Evolutionary conservation across 495 filamentous ascomycete species (phyloP).

Genomic region (Neurospora sp.): DNA sequence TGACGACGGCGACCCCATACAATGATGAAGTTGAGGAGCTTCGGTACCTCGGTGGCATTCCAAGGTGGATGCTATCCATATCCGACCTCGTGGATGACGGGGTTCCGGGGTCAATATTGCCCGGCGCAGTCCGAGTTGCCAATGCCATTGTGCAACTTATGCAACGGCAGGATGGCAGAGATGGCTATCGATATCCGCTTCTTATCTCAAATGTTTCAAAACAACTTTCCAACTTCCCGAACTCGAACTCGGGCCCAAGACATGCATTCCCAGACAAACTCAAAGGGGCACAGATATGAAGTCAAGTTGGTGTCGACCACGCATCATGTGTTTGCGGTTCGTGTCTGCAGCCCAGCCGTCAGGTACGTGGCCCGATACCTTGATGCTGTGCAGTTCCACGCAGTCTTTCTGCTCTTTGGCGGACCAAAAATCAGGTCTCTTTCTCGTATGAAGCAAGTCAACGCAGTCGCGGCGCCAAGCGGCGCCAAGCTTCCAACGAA

Average conservation of each 20-base stretch:
- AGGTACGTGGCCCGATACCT: neutral
- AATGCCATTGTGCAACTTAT: neutral
- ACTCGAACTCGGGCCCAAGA: neutral
- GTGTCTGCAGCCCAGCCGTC: neutral
- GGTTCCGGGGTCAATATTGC: neutral
- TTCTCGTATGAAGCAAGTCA: neutral
- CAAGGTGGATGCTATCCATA: neutral
- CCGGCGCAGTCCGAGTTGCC: neutral
- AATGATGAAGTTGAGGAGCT: neutral
- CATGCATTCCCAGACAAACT: neutral
- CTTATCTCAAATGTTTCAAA: neutral
- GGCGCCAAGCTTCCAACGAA: neutral
- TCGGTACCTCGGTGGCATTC: neutral
- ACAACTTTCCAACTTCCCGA: neutral
- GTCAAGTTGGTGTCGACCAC: neutral
- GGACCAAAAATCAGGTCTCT: neutral
- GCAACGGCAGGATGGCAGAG: neutral
- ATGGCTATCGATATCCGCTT: neutral
- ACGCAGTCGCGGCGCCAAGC: neutral
- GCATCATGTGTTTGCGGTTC: neutral
- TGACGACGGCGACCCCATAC: neutral
- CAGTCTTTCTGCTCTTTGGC: neutral
- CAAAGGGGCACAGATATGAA: neutral
- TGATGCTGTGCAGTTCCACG: neutral
- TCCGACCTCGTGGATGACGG: neutral